Evolutionary conservation across 2,329 filamentous ascomycete species (phyloP).

Genomic region (Hypoxylon sp.): DNA sequence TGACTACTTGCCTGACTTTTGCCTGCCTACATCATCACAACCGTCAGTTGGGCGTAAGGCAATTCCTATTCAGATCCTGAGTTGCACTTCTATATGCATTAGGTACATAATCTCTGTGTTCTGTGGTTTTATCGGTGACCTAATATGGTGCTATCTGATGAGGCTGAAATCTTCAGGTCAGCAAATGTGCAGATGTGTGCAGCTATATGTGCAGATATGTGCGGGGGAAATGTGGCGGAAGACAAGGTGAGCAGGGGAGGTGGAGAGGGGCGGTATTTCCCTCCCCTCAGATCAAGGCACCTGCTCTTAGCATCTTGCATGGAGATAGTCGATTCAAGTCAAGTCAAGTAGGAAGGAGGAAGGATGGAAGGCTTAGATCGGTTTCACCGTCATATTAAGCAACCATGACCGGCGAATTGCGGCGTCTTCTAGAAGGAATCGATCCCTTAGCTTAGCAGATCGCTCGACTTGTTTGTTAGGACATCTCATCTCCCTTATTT

Average conservation of each 20-base stretch:
- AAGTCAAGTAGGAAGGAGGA: conserved; percentile 10
- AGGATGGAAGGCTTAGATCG: conserved; percentile 12
- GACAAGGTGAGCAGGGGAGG: background rate
- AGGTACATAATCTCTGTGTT: conserved; percentile 1
- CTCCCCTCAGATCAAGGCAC: background rate
- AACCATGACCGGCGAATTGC: background rate
- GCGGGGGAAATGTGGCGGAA: conserved; percentile 2
- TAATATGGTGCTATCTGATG: conserved; percentile 1
- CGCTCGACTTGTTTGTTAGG: background rate
- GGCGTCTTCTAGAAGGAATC: conserved; percentile 16
- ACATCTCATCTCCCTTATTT: background rate
- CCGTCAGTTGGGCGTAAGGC: conserved; percentile 1
- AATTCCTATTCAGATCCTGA: conserved; percentile 22
- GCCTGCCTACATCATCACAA: background rate
- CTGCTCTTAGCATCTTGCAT: conserved; percentile 10
- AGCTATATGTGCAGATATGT: conserved; percentile 7
- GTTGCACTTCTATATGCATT: conserved; percentile 27
- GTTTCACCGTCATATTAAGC: background rate
- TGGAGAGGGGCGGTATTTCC: background rate
- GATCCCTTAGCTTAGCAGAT: conserved; percentile 14
- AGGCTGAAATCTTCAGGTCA: conserved; percentile 16
- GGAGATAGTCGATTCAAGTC: conserved; percentile 1
- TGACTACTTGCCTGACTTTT: conserved; percentile 13
- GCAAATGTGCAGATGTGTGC: conserved; percentile 2
- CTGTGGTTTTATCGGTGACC: conserved; percentile 11